Evolutionary conservation across 1,139 yeast species (phyloP), one percentile per base, ranked within the genome.

Genomic region (Pneumocystis sp.): DNA sequence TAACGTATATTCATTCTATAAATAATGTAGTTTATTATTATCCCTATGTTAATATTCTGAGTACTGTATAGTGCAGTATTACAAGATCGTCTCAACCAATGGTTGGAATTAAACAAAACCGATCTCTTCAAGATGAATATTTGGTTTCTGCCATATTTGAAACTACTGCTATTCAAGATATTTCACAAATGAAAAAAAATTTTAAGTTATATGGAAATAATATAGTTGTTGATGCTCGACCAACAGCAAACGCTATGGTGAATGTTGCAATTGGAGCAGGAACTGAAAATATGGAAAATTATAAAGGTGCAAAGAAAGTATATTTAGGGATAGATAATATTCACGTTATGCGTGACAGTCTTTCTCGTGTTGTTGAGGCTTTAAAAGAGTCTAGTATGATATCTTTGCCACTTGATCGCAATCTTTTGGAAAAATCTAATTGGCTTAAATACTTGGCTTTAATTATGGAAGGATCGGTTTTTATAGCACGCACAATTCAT

Each of bases 191-290:
- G 29, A 50, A 10, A 8, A 25, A 50, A 25, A 25, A 15, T 15
- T 5, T 31, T 3, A 25, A 5, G 34, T 50, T 10, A n/a, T 37
- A 76, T 65, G 74, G 83, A 65, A 80, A 82, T 63, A 90, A 91
- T 70, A 75, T 93, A 61, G 84, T 93, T 57, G 93, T 90, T 1
- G 98, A 93, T 76, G 87, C 96, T 35, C 79, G 98, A 66, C 98
- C 98, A 0, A 76, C 90, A 15, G 87, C 97, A 0, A 93, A 93
- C 75, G 97, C 98, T 12, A 83, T 90, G 84, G 98, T 97, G 0
- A 98, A 93, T 73, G 89, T 90, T 66, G 97, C 97, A 0, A 76
- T 93, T 37, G 98, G 98, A 6, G 98, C 97, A 5, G 98, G 98
- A 0, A 87, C 97, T 0, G 98, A 93, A 73, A 86, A 83, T 70